These are phyloP conservation scores for Rhizopus stolonifer DNA, from an alignment of 371 early-diverging fungal species.

Conservation along the genomic window DNA sequence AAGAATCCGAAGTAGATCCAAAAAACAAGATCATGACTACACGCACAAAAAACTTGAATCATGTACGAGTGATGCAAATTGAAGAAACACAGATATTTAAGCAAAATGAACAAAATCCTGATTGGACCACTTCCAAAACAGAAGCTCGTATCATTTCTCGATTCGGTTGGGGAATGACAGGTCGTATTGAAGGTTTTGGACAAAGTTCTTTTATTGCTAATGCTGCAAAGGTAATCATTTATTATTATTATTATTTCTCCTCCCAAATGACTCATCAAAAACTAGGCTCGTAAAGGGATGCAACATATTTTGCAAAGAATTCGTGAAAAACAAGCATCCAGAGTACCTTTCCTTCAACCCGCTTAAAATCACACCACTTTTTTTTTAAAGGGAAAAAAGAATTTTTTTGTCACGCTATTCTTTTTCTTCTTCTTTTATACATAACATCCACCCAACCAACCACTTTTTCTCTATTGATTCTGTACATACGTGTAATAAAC, in stretches of 20 bases:
- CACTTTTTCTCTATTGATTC: no score
- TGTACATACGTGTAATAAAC: no score
- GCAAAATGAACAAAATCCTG: conserved; percentile 51
- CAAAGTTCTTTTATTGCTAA: conserved; percentile 83
- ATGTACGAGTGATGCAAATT: conserved; percentile 88
- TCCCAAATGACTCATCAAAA: not conserved
- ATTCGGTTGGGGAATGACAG: conserved; percentile 84
- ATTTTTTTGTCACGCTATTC: not conserved
- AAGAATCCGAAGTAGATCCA: conserved; percentile 86
- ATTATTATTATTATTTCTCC: not conserved
- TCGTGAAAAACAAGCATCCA: conserved; percentile 54
- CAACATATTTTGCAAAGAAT: conserved; percentile 81
- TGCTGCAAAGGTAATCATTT: conserved; percentile 61
- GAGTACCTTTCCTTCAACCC: conserved; percentile 12
- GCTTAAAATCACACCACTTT: not conserved
- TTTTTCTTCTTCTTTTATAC: conserved; percentile 4
- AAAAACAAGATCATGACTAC: conserved; percentile 74
- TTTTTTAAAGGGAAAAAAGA: not conserved
- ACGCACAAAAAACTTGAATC: conserved; percentile 86
- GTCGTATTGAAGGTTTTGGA: conserved; percentile 87
- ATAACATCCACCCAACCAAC: not conserved
- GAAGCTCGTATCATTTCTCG: conserved; percentile 87
- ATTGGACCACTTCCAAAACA: conserved; percentile 76
- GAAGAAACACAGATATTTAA: conserved; percentile 86
- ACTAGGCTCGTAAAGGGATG: conserved; percentile 84